Evolutionary conservation across 352 stramenopile species (phyloP), one percentile per base, ranked within the genome.

Genomic region (Phytopythium vexans): DNA sequence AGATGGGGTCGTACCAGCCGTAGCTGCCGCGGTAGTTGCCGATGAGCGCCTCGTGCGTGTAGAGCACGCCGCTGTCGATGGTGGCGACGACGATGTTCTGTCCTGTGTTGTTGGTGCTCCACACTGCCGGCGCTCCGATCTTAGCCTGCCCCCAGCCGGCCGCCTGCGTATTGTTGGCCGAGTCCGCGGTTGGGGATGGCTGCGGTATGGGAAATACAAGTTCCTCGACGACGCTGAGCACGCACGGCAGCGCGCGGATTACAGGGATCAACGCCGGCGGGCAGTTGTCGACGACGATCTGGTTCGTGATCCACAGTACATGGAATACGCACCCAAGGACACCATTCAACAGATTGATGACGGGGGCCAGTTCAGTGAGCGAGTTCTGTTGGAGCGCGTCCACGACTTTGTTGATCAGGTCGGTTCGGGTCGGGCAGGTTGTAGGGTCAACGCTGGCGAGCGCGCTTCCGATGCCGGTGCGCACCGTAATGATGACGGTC

Each of bases 1-100:
- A 46, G 7, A 38, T 51, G 1, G 74, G 59, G 42, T 84, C 68
- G 41, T 74, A 84, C 67, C 64, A 84, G n/a, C 72, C 67, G 46
- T 82, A 74, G 10, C 49, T 10, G 3, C 58, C 52, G 14, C 69
- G 38, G 33, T 52, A 84, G 49, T 77, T 79, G 41, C 49, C 61
- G 4, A 45, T 56, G 0, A 79, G 40, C 15, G 58, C 46, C 8
- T 77, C 68, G 40, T 81, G 67, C 3, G 67, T 81, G 40, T 49
- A 43, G 12, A 57, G 61, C 8, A 75, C 67, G 7, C 70, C 70
- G 8, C 64, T 73, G 43, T 81, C 67, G 36, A 81, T 81, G 12
- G 57, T 73, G 5, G 57, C 63, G 0, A 80, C 70, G 31, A 80
- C 45, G 0, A 80, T 40, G 41, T 64, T 65, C 39, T 71, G 49